Conservation (phyloP, 148 eudicot genomes). For the Chenopodium quinoa region DNA sequence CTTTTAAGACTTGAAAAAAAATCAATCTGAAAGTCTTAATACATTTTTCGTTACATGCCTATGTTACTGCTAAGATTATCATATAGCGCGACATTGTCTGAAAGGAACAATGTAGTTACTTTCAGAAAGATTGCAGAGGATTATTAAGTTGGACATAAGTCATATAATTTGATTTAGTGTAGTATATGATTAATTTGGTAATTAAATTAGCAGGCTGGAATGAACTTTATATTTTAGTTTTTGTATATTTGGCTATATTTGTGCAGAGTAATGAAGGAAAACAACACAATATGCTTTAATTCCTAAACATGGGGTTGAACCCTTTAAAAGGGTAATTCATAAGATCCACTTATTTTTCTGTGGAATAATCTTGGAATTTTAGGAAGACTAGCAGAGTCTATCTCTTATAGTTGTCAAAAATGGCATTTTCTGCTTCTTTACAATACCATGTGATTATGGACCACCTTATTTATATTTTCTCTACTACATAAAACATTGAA, state of each 20-base stretch:
- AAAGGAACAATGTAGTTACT: neutral
- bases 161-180: neutral
- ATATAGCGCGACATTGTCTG: neutral
- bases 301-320: conserved; percentile 6
- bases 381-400: conserved; percentile 8
- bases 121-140: neutral
- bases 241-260: neutral
- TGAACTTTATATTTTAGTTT: neutral
- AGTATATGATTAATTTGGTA: neutral
- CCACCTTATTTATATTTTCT: conserved; percentile 20
- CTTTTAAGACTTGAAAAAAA: neutral
- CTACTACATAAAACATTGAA: neutral
- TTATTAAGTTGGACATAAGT: neutral
- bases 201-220: neutral
- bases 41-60: neutral
- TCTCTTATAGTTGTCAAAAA: conserved; percentile 15
- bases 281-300: neutral
- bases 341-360: conserved; percentile 24
- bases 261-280: neutral
- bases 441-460: conserved; percentile 29
- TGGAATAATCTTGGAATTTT: conserved; percentile 11
- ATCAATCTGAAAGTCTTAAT: neutral
- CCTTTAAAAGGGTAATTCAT: conserved; percentile 23
- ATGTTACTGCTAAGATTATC: neutral
- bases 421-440: conserved; percentile 22